Evolutionary conservation across 331 rosid species (phyloP).

Genomic region (Rosa hybrid): DNA sequence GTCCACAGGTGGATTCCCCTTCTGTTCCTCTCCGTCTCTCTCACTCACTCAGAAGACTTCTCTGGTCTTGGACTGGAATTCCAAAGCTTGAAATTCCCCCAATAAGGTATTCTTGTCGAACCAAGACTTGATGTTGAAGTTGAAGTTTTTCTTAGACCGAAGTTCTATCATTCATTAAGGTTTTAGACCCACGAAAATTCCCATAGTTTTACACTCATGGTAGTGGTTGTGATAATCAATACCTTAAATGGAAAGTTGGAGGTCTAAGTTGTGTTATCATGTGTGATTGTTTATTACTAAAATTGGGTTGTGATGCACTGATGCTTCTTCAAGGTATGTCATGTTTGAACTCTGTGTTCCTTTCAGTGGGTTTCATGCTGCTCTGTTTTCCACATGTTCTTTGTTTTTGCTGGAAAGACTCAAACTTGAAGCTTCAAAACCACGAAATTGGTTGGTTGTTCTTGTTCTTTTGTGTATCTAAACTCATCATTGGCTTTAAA

Average conservation of each 20-base stretch:
- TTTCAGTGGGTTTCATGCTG: conserved; percentile 9
- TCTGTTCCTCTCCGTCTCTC: conserved; percentile 18
- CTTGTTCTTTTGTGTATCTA: conserved; percentile 7
- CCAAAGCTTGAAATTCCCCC: conserved; percentile 31
- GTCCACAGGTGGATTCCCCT: conserved; percentile 14
- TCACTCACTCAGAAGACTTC: conserved; percentile 24
- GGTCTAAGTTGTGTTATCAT: conserved; percentile 1
- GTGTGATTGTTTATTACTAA: conserved; percentile 7
- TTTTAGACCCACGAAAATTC: not conserved
- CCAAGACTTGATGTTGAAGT: conserved; percentile 27
- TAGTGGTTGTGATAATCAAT: not conserved
- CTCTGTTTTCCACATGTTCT: conserved; percentile 17
- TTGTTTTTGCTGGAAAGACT: conserved; percentile 15
- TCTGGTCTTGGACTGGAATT: conserved; percentile 29
- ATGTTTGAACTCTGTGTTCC: not conserved
- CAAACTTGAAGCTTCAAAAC: conserved; percentile 4
- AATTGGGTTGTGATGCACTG: conserved; percentile 14
- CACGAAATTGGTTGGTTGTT: conserved; percentile 5
- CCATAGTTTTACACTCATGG: conserved; percentile 1
- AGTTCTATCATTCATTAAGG: not conserved
- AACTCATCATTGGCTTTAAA: conserved; percentile 7
- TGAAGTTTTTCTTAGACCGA: not conserved
- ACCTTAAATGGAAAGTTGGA: conserved; percentile 6
- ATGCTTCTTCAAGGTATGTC: not conserved
- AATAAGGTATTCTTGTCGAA: conserved; percentile 40